Evolutionary conservation across 1,139 yeast species (phyloP).

Genomic region (Magnusiomyces sp.): DNA sequence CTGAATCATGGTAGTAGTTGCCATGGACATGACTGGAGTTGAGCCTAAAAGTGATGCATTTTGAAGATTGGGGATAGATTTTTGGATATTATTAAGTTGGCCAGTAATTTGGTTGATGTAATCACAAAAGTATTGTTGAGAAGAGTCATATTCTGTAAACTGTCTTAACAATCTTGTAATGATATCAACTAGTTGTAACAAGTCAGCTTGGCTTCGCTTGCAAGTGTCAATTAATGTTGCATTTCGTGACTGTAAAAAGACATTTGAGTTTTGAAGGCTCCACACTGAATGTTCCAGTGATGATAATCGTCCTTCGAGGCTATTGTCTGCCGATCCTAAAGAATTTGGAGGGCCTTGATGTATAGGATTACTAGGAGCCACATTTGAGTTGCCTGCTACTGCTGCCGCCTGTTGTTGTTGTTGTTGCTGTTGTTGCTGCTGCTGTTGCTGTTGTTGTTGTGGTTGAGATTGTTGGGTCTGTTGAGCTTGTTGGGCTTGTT

Average conservation of each 20-base stretch:
- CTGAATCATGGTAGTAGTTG: not conserved
- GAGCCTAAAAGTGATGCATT: slow-evolving; percentile 14
- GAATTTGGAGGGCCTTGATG: slow-evolving; percentile 5
- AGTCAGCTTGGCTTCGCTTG: slow-evolving; percentile 11
- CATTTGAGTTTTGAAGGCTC: slow-evolving; percentile 12
- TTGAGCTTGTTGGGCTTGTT: too few relatives aligned
- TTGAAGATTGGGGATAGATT: too few relatives aligned
- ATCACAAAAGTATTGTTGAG: slow-evolving; percentile 19
- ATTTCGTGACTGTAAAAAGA: slow-evolving; percentile 9
- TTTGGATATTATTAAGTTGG: slow-evolving; percentile 7
- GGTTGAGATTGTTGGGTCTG: too few relatives aligned
- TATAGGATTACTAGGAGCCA: not conserved
- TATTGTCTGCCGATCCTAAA: slow-evolving; percentile 10
- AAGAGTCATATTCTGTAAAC: not conserved
- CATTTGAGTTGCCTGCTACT: not conserved
- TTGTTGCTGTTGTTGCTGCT: slow-evolving; percentile 15
- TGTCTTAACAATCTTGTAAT: slow-evolving; percentile 8
- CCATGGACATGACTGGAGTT: slow-evolving; percentile 14
- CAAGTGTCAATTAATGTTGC: slow-evolving; percentile 10
- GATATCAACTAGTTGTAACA: slow-evolving; percentile 9
- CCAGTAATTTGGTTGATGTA: slow-evolving; percentile 15
- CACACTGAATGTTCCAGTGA: slow-evolving; percentile 19
- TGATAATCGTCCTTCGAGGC: slow-evolving; percentile 16
- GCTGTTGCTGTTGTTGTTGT: slow-evolving; percentile 16
- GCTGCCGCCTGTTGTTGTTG: slow-evolving; percentile 14